Evolutionary conservation across 1,284 basidiomycete genomes (phyloP), one percentile per base, ranked within the genome.

Genomic region (Exobasidium cylindrosporum): DNA sequence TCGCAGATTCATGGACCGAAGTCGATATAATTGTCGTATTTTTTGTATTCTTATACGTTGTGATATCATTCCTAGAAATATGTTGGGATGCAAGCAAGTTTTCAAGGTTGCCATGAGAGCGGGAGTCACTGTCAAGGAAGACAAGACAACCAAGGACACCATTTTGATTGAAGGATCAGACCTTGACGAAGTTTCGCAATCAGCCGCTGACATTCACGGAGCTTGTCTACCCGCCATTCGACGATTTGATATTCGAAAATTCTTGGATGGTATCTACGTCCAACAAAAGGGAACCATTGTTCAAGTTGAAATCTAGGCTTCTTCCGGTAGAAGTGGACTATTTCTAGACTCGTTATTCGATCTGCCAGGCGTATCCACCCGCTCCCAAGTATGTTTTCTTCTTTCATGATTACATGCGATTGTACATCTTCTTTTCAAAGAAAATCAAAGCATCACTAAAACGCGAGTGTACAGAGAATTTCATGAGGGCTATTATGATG

Each of bases 61-160:
- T n/a, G n/a, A n/a, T n/a, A n/a, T n/a, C n/a, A n/a, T n/a, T 17
- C 17, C 35, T 17, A 40, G 97, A 79, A 98, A 98, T 85, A 98
- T 97, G 86, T 85, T 96, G 81, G 92, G 94, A 74, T 90, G 92
- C 86, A 93, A 95, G 87, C 78, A 80, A 77, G 91, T 96, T 70
- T 89, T 96, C 77, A 86, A 95, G 79, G 92, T 98, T 67, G 81
- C 85, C 72, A 97, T 99, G 95, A 84, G 95, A 77, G 86, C 87
- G 52, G 96, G 96, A 73, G 91, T 95, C 60, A 88, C 84, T 54
- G 84, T 98, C 79, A 81, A 86, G 54, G 92, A 98, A 82, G 96
- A 93, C 69, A 93, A 93, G 83, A 84, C 88, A 62, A 91, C 93
- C 83, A 99, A 99, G 86, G 96, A 98, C 74, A 79, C 74, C 68